Base-by-base conservation (phyloP, 345 rosid genomes). In the Ceriops zippeliana region DNA sequence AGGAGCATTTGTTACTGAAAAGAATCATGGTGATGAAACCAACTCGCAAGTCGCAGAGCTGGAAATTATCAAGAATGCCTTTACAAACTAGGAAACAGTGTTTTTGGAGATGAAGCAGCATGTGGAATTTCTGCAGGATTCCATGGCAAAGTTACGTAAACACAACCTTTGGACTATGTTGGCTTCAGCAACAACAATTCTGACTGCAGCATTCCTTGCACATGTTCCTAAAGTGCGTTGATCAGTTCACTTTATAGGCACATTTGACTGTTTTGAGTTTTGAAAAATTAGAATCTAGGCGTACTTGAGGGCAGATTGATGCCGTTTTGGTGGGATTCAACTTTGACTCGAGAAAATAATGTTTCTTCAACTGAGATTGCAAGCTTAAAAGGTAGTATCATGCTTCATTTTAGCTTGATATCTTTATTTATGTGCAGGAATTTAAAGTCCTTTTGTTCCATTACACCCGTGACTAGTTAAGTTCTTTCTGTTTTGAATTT, bases 121-220 rank as follows among this genome's bases (percentile, higher is more conserved):
- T 81, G 79, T 81, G n/a, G 88, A 76, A 67, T 15, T 59, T 31
- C 73, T 91, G 82, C 73, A 81, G 75, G 82, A 82, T 35, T 80
- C 89, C 9, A 71, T 78, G 22, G 82, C 68, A 38, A 78, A 80
- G 72, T 90, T 85, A 6, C 74, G 83, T 4, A 89, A 82, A 83
- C 83, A 82, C 73, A 75, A 68, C 61, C 75, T 91, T 24, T 85
- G 91, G 92, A 83, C 90, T 35, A 6, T 80, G 59, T 74, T 95
- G 26, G 85, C 96, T 11, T 87, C 96, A 0, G 86, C 87, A 20
- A 75, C 93, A 51, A 86, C 93, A 4, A 13, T 95, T 69, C 47
- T 88, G 38, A 87, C 89, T 47, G 96, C 93, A 15, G 84, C 74
- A 11, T 81, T 84, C 15, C 57, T 91, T 72, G 93, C 90, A 5